These are phyloP conservation scores for Amniculicola lignicola DNA, from an alignment of 495 filamentous ascomycete species.

Conservation along the genomic window DNA sequence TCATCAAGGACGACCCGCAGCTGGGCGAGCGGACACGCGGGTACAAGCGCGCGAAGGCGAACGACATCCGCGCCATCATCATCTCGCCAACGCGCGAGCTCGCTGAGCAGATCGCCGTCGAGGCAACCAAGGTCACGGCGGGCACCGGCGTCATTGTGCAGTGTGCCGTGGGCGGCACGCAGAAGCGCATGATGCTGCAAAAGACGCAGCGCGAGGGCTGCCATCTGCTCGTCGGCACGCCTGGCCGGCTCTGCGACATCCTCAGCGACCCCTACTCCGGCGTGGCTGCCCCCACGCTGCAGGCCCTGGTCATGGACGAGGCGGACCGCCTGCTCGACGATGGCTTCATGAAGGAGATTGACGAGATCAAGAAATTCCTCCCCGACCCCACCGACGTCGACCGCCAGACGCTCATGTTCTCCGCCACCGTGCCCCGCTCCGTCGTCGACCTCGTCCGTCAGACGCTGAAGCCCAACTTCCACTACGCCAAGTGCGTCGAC, in stretches of 20 bases:
- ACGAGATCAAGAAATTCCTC: constrained; percentile 62
- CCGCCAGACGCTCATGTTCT: constrained; percentile 89
- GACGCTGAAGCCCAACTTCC: constrained; percentile 69
- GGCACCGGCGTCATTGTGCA: constrained; percentile 73
- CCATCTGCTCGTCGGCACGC: constrained; percentile 86
- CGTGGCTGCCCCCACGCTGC: constrained; percentile 69
- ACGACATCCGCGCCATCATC: constrained; percentile 83
- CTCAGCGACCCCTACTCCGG: constrained; percentile 63
- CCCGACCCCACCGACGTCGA: constrained; percentile 59
- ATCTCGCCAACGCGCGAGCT: constrained; percentile 94
- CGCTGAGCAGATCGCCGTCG: constrained; percentile 87
- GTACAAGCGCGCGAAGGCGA: constrained; percentile 42
- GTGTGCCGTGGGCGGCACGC: constrained; percentile 83
- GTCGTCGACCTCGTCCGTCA: constrained; percentile 72
- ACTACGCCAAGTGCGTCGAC: constrained; percentile 78
- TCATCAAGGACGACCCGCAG: constrained; percentile 61
- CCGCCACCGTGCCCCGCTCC: constrained; percentile 81
- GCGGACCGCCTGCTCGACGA: constrained; percentile 89
- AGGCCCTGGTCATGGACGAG: constrained; percentile 86
- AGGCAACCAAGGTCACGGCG: constrained; percentile 67
- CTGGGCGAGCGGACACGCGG: constrained; percentile 40
- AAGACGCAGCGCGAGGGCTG: constrained; percentile 71
- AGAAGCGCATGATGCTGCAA: constrained; percentile 60
- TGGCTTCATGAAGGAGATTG: constrained; percentile 79
- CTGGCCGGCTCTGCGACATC: constrained; percentile 83